Evolutionary conservation across 192 early-diverging fungal genomes (phyloP).

Genomic region (Coemansia sp.): DNA sequence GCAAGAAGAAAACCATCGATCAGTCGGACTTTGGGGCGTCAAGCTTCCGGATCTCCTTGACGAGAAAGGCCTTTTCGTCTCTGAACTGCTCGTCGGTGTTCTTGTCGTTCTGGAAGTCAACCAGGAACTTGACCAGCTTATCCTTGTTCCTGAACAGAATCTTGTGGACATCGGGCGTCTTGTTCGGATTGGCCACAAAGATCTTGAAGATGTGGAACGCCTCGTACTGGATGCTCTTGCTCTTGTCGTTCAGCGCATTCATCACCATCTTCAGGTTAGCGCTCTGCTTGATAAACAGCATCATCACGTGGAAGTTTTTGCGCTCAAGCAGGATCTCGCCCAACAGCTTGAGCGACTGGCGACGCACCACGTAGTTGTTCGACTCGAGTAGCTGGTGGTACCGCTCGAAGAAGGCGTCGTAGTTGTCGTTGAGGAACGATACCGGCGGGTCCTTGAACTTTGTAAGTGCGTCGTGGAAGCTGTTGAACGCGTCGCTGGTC

Average conservation of each 20-base stretch:
- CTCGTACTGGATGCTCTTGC: constrained; percentile 99
- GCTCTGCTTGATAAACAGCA: constrained; percentile 84
- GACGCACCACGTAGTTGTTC: constrained; percentile 95
- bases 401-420: constrained; percentile 70
- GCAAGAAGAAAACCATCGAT: background rate
- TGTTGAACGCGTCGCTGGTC: constrained; percentile 96
- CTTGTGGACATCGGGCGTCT: constrained; percentile 87
- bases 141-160: constrained; percentile 93
- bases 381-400: constrained; percentile 86
- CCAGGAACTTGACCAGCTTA: constrained; percentile 82
- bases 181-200: constrained; percentile 98
- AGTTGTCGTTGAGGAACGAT: constrained; percentile 83
- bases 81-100: constrained; percentile 98
- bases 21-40: constrained; percentile 17
- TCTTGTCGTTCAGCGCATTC: constrained; percentile 91
- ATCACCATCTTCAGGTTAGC: constrained; percentile 98
- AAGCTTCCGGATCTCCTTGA: constrained; percentile 78
- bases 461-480: constrained; percentile 96
- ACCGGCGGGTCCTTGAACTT: constrained; percentile 92
- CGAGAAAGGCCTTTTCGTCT: constrained; percentile 95
- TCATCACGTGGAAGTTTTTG: constrained; percentile 94
- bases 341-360: constrained; percentile 97
- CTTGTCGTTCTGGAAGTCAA: constrained; percentile 93
- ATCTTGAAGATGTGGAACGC: constrained; percentile 99
- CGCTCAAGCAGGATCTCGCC: constrained; percentile 97